Evolutionary conservation across 2,329 filamentous ascomycete species (phyloP), one percentile per base, ranked within the genome.

Genomic region (Fusarium caatingaense): DNA sequence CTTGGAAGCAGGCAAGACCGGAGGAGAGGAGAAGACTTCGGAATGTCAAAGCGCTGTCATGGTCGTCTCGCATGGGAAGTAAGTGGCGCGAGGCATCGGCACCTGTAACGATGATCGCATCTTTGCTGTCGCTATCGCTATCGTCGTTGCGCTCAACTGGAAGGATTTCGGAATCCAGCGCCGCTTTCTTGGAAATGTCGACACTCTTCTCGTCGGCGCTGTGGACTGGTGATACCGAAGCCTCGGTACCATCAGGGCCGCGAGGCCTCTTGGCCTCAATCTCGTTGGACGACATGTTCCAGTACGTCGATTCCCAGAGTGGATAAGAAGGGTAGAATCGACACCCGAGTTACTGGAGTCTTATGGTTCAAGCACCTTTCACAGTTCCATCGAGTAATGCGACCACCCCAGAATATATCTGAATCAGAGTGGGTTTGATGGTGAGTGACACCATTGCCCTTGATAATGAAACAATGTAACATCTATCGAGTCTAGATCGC

Each of bases 11-110:
- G 0, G 85, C 80, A 6, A 88, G 80, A 4, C 74, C 67, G 1
- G 84, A 84, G 3, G 85, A 84, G 48, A 89, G 66, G 40, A 88
- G 71, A 8, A 89, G 62, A 53, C 84, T 83, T 41, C 87, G 84
- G 61, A 88, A 86, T 0, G 85, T 88, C 67, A 89, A 71, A 5
- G 85, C 78, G 2, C 76, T 75, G 28, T 88, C 84, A n/a, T 76
- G 73, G 57, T 89, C 87, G 68, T 89, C 87, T 7, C 87, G 80
- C 56, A 87, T 63, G 0, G 86, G 80, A 5, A 88, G 74, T 23
- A 88, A 72, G 55, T 87, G 80, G 1, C 65, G 58, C 7, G 86
- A 80, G 0, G 84, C 86, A 72, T 88, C 86, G 10, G 80, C 76
- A 54, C 85, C 86, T 0, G 84, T 87, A 64, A 85, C 59, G 56